Evolutionary conservation across 1,284 basidiomycete genomes (phyloP), one percentile per base, ranked within the genome.

Genomic region (Polyporus tsugae): DNA sequence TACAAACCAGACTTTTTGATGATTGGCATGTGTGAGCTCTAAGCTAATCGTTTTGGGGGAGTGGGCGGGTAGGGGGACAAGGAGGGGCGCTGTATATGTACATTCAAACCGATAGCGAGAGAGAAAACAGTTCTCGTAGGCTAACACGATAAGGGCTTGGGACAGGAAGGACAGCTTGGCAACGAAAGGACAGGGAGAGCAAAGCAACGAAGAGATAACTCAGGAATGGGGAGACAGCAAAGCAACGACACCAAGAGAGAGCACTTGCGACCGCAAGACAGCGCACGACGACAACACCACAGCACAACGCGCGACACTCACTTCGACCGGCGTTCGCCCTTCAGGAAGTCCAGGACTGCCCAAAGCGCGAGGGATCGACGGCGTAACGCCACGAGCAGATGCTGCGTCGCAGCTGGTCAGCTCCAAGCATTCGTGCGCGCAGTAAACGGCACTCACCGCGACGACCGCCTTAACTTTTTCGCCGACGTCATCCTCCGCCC

Each of bases 321-420:
- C 55, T 58, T 58, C 55, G 29, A n/a, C 55, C 55, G 36, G 55
- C 35, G 55, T 38, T 58, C 35, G 35, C 55, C 55, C 55, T 22
- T 58, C 36, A 36, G 35, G 36, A 58, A 38, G 35, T 7, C 17
- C 55, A 7, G 9, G 35, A 38, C 55, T 5, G 33, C 55, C 55
- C 38, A 58, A 6, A 58, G 19, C 19, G 33, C 35, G 35, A 58
- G 55, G n/a, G 55, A 58, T 58, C 55, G 55, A 10, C 55, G 55
- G 13, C 17, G 36, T 19, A 38, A 11, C 19, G 55, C 55, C 55
- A 58, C 55, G 55, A 58, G 35, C 55, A 58, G 55, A 22, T 58
- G 55, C 55, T 58, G 55, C 55, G 55, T 13, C 35, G n/a, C 19
- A 58, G 55, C 35, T 9, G 19, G 38, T 58, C 55, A 58, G 35